Evolutionary conservation across 805 yeast genomes (phyloP).

Genomic region (Candida germanica): DNA sequence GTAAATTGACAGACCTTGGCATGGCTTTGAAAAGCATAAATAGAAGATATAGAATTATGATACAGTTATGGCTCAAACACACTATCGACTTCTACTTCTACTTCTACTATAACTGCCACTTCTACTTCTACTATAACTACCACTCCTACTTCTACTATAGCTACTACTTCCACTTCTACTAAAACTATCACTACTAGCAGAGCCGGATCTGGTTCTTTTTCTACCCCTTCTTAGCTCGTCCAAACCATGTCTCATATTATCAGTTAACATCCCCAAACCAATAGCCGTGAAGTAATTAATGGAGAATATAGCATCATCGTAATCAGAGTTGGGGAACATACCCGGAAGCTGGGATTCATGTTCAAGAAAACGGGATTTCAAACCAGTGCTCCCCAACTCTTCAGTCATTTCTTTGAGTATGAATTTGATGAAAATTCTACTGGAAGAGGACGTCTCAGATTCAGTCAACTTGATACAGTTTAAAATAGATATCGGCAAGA

Average conservation of each 20-base stretch:
- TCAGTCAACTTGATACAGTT: slow-evolving; percentile 60
- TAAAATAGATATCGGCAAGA: slow-evolving; percentile 61
- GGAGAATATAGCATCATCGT: slow-evolving; percentile 64
- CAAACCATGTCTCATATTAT: slow-evolving; percentile 65
- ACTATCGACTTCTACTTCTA: slow-evolving; percentile 4
- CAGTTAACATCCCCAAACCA: slow-evolving; percentile 81
- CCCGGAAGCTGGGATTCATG: slow-evolving; percentile 48
- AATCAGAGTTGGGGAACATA: slow-evolving; percentile 58
- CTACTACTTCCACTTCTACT: slow-evolving; percentile 14
- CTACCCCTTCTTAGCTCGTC: slow-evolving; percentile 14
- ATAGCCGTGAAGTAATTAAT: slow-evolving; percentile 93
- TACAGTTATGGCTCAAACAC: too few relatives aligned
- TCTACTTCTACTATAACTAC: slow-evolving; percentile 15
- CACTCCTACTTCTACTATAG: slow-evolving; percentile 12
- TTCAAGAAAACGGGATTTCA: slow-evolving; percentile 54
- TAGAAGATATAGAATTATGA: too few relatives aligned
- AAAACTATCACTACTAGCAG: slow-evolving; percentile 14
- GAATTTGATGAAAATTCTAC: slow-evolving; percentile 77
- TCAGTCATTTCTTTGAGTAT: slow-evolving; percentile 75
- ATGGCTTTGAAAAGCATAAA: too few relatives aligned
- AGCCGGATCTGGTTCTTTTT: slow-evolving; percentile 15
- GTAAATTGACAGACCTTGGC: too few relatives aligned
- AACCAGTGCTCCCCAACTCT: slow-evolving; percentile 60
- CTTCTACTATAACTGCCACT: slow-evolving; percentile 19
- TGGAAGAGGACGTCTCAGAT: slow-evolving; percentile 70